Base-by-base conservation (phyloP, 192 early-diverging fungal species). In the Coemansia sp. region DNA sequence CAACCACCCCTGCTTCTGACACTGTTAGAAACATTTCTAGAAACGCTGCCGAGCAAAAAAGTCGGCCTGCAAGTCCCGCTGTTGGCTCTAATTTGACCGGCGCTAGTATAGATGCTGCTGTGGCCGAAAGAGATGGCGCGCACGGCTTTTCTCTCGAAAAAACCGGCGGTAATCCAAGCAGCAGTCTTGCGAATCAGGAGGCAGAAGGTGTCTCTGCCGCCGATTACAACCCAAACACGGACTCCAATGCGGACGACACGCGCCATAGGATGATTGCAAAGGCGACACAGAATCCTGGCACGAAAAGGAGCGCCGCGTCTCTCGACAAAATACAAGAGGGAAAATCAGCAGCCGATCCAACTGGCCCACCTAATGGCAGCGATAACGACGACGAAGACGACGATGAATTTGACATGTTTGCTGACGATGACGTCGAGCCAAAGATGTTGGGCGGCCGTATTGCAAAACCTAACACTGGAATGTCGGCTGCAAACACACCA, bases 191-290 rank as follows among this genome's bases (percentile, higher is more conserved):
- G 62, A 30, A 35, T n/a, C 53, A 49, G 21, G 60, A 57, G 7
- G 46, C 33, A 18, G 62, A 70, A 24, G 68, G 74, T 21, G 68
- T 89, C 26, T 86, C 88, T 24, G 86, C 90, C 3, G 89, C 89
- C 24, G 93, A 95, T 72, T 95, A 95, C 68, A 87, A 92, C 73
- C 94, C 94, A 2, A 89, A 86, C 3, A 80, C 85, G 24, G 94
- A 95, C 63, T 64, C 86, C 7, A 87, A 88, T 23, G 86, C 85
- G 2, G 88, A 92, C 64, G 89, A 94, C 62, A 84, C 86, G 48
- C 85, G 90, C 59, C 87, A 67, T 72, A 73, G 72, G 66, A 83
- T 62, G 51, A 68, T 63, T 33, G 74, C 60, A 38, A 67, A 52
- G 66, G 60, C 46, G 7, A 20, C 35, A 3, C 43, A 23, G 4